phyloP scores from a whole-genome alignment of 1,139 yeast genomes.

The Scheffersomyces illinoinensis region DNA sequence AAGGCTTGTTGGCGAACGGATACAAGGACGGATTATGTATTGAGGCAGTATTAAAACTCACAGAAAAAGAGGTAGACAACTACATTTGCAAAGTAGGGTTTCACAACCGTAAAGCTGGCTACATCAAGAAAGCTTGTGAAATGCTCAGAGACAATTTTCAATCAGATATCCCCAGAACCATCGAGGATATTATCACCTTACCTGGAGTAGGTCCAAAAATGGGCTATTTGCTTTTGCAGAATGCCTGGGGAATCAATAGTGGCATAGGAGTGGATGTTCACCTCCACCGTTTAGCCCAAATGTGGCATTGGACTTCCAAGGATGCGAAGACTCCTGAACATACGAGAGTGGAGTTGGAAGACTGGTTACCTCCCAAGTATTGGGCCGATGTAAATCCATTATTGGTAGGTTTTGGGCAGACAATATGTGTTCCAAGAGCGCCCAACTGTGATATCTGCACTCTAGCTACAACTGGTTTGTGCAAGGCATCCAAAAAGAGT shows the following conservation, averaged over 20 bases:
- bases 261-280: constrained; percentile 97
- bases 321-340: constrained; percentile 67
- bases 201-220: constrained; percentile 98
- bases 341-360: constrained; percentile 66
- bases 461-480: constrained; percentile 50
- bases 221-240: constrained; percentile 81
- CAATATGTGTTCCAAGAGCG: constrained; percentile 74
- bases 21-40: constrained; percentile 32
- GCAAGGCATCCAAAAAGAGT: constrained; percentile 52
- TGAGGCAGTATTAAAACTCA: constrained; percentile 38
- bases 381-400: constrained; percentile 89
- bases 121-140: constrained; percentile 61
- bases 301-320: constrained; percentile 77
- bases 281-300: constrained; percentile 74
- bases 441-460: constrained; percentile 76
- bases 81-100: constrained; percentile 84
- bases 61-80: constrained; percentile 59
- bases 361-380: constrained; percentile 69
- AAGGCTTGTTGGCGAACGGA: constrained; percentile 34
- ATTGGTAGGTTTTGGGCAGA: constrained; percentile 92
- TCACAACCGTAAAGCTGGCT: constrained; percentile 75
- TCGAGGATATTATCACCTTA: constrained; percentile 62
- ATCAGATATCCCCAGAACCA: constrained; percentile 70
- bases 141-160: constrained; percentile 51
- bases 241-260: constrained; percentile 71